Base-by-base conservation (phyloP, 2,329 filamentous ascomycete species). In the Exserohilum rostratum region DNA sequence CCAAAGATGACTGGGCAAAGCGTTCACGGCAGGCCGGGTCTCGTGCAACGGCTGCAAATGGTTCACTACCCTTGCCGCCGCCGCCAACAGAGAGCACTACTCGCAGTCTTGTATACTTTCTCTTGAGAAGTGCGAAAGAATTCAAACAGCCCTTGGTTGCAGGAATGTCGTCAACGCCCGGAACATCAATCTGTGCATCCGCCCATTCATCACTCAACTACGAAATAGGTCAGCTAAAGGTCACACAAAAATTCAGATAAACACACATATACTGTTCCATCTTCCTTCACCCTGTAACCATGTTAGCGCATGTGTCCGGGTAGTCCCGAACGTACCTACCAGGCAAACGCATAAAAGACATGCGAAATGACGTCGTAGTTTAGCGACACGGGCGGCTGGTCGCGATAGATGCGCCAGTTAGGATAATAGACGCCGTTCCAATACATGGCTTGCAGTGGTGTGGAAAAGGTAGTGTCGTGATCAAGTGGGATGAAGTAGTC, bases 361-460 rank as follows among this genome's bases (percentile, higher is more conserved):
- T 91, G 88, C 62, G 88, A 92, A 66, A 93, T 87, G 67, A 88
- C 90, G 61, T 85, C 85, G 72, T 91, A 86, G 71, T 90, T 90
- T 68, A 93, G 78, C 50, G 86, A 86, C 1, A 85, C 89, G 0
- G 90, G 90, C 13, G 89, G 89, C 65, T 90, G 85, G 60, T 87
- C 84, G 52, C 83, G 82, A 76, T 92, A 91, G 62, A 91, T 85
- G 54, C 87, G 82, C 78, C 85, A 87, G 75, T 91, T 93, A n/a
- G 90, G 89, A 73, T 91, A 95, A 77, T 93, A 95, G 15, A 91
- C 88, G 18, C 88, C 90, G 74, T 95, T 95, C 68, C 84, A 70
- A 53, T 70, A 77, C 75, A 78, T 77, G 27, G 60, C 66, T 66
- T 71, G 55, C 40, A 66, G 60, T 49, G 62, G 65, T 62, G 66